Conservation (phyloP, 164 flowering plant species). For the Liriodendron chinense region DNA sequence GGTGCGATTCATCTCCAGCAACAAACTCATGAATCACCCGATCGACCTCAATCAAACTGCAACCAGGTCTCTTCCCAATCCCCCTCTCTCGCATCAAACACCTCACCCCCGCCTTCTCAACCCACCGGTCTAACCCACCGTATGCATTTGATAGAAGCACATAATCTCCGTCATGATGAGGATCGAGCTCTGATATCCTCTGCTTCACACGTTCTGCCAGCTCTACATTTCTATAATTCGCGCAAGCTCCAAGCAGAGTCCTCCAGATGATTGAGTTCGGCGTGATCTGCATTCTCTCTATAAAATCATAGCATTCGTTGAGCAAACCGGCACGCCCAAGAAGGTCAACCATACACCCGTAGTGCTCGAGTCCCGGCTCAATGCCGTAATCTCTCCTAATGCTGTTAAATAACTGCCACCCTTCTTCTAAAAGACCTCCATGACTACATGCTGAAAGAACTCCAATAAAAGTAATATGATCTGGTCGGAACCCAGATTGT, state of each 20-base stretch:
- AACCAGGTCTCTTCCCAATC: constrained; percentile 43
- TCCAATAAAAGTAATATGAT: constrained; percentile 28
- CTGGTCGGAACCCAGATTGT: constrained; percentile 28
- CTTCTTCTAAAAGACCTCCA: constrained; percentile 45
- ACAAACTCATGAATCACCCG: constrained; percentile 35
- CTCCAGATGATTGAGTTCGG: constrained; percentile 49
- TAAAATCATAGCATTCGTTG: constrained; percentile 38
- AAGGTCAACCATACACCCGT: constrained; percentile 51
- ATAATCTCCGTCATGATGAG: constrained; percentile 49
- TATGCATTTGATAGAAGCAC: constrained; percentile 53
- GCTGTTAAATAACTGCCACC: constrained; percentile 40
- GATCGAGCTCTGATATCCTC: constrained; percentile 34
- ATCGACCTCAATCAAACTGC: constrained; percentile 36
- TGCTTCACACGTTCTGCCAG: constrained; percentile 36
- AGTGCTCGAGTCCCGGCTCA: constrained; percentile 42
- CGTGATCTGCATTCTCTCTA: constrained; percentile 31
- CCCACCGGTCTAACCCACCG: constrained; percentile 36
- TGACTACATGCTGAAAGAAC: constrained; percentile 54
- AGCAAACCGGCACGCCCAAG: constrained; percentile 50
- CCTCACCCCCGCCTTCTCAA: constrained; percentile 36
- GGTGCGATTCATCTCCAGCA: constrained; percentile 43
- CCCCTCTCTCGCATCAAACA: constrained; percentile 36
- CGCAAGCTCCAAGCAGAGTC: constrained; percentile 54
- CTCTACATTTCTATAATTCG: constrained; percentile 27
- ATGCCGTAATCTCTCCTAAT: constrained; percentile 27